phyloP scores from a whole-genome alignment of 805 yeast genomes.

The Lipomyces japonicus region DNA sequence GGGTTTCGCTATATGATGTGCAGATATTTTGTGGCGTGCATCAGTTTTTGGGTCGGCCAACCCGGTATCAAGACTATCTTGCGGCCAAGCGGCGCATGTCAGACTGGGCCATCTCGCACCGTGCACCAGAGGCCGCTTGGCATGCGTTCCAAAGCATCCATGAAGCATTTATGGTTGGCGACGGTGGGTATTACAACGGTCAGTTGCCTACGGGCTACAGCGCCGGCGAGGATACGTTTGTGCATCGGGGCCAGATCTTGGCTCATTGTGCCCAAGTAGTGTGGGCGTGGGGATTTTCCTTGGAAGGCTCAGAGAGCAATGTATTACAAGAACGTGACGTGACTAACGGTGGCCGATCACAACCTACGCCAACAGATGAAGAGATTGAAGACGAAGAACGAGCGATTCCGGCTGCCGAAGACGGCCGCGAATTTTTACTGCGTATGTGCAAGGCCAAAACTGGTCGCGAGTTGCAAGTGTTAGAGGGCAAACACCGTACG shows the following conservation, averaged over 20 bases:
- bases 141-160: conserved; percentile 44
- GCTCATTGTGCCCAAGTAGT: conserved; percentile 34
- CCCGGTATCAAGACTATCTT: conserved; percentile 50
- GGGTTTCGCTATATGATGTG: conserved; percentile 72
- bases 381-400: conserved; percentile 20
- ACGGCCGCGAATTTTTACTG: conserved; percentile 49
- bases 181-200: conserved; percentile 16
- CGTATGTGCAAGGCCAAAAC: conserved; percentile 45
- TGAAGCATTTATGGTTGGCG: conserved; percentile 22
- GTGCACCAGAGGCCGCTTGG: conserved; percentile 48
- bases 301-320: conserved; percentile 36
- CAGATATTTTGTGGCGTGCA: conserved; percentile 81
- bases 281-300: conserved; percentile 37
- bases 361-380: not conserved
- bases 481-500: conserved; percentile 47
- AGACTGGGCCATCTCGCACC: conserved; percentile 49
- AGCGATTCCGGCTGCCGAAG: conserved; percentile 42
- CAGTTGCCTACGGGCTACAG: conserved; percentile 23
- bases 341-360: not conserved
- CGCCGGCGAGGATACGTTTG: conserved; percentile 32
- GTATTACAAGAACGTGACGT: conserved; percentile 23
- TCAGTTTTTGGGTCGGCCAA: conserved; percentile 66
- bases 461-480: conserved; percentile 27
- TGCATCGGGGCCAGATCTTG: conserved; percentile 34
- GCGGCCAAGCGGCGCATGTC: conserved; percentile 49